A percentile compares a stretch with the other conserved stretches of the same genome.
These are phyloP conservation scores for Cryptosporidium sp. DNA, from an alignment of 169 alveolate genomes.

Conservation along the genomic window DNA sequence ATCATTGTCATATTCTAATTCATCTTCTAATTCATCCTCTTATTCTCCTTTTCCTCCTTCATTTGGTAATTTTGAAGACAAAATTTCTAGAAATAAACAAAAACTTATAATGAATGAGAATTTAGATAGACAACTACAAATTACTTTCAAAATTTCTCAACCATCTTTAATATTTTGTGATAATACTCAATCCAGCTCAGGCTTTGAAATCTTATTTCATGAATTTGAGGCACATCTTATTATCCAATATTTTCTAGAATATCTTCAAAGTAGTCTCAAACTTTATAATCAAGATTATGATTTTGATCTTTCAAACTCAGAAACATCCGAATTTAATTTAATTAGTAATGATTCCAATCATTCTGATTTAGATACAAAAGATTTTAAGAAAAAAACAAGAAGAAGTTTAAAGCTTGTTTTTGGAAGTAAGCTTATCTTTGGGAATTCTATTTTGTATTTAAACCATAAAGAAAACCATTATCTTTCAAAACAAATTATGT, in stretches of 20 bases:
- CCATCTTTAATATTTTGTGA: constrained; percentile 55
- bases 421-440: constrained; percentile 10
- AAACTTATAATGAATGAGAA: constrained; percentile 11
- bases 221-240: constrained; percentile 39
- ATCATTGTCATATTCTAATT: no score
- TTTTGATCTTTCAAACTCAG: neutral
- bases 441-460: constrained; percentile 25
- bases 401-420: constrained; percentile 10
- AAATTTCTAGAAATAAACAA: neutral
- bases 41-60: neutral
- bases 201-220: constrained; percentile 40
- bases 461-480: neutral
- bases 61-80: neutral
- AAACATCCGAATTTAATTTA: neutral
- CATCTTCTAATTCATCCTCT: no score
- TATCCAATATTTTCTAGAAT: constrained; percentile 10
- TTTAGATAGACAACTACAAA: constrained; percentile 5
- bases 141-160: constrained; percentile 10
- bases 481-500: neutral
- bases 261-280: neutral
- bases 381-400: neutral
- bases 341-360: neutral
- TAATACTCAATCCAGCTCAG: constrained; percentile 39
- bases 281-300: neutral
- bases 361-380: neutral